Evolutionary conservation across 768 basidiomycete genomes (phyloP).

Genomic region (Termitomyces sp.): DNA sequence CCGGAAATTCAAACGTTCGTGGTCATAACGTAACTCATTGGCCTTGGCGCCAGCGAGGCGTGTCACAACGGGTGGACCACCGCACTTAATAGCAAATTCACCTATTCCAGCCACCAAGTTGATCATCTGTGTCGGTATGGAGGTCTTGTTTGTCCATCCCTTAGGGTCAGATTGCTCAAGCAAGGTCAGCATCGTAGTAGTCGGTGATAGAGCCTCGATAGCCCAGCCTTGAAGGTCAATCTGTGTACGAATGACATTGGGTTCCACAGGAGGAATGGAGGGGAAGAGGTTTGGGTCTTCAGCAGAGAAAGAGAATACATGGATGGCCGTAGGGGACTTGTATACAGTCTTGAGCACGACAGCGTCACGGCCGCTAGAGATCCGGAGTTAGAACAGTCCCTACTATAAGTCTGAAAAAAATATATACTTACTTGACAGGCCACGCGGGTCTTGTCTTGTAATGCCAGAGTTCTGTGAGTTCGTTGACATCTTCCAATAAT

Average conservation of each 20-base stretch:
- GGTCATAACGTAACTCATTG: conserved; percentile 76
- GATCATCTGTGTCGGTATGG: conserved; percentile 94
- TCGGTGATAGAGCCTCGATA: conserved; percentile 92
- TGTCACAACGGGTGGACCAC: conserved; percentile 90
- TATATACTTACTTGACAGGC: conserved; percentile 76
- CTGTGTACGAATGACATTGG: conserved; percentile 85
- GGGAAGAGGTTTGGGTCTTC: conserved; percentile 89
- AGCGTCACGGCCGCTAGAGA: conserved; percentile 75
- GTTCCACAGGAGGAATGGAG: conserved; percentile 57
- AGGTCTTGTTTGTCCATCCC: conserved; percentile 93
- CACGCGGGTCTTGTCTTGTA: conserved; percentile 88
- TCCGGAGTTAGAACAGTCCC: conserved; percentile 8
- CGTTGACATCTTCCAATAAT: conserved; percentile 85
- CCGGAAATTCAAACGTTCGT: conserved; percentile 75
- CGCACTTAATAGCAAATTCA: conserved; percentile 92
- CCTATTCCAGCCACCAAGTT: conserved; percentile 85
- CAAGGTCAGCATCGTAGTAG: conserved; percentile 87
- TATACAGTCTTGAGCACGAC: conserved; percentile 94
- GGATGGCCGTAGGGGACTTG: conserved; percentile 92
- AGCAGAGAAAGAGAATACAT: conserved; percentile 92
- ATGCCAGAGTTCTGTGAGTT: conserved; percentile 91
- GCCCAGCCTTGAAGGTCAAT: conserved; percentile 99
- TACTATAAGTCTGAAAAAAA: neutral
- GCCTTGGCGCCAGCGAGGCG: conserved; percentile 75
- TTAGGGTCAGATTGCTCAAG: conserved; percentile 97